Conservation (phyloP, 805 yeast species). For the Saturnispora besseyi region DNA sequence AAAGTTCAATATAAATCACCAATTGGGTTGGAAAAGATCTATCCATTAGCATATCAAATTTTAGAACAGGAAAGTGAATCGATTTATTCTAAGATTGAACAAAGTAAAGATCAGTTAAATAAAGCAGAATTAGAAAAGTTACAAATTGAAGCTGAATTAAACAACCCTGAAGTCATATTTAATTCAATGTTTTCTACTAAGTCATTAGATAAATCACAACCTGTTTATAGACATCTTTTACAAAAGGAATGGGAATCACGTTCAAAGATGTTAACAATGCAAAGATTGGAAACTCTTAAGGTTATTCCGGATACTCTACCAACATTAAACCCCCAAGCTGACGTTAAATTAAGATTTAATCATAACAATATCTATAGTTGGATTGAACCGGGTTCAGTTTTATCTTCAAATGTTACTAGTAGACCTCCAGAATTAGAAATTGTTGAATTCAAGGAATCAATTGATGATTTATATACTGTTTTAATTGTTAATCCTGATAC, state of each 20-base stretch:
- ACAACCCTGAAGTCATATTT: conserved; percentile 80
- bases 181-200: conserved; percentile 44
- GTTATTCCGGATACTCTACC: conserved; percentile 94
- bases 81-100: conserved; percentile 32
- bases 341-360: conserved; percentile 67
- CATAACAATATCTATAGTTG: conserved; percentile 49
- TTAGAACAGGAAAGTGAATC: conserved; percentile 39
- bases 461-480: conserved; percentile 59
- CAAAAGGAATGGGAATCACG: conserved; percentile 63
- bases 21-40: conserved; percentile 58
- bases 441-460: conserved; percentile 54
- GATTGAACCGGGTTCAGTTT: conserved; percentile 69
- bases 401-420: conserved; percentile 66
- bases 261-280: conserved; percentile 75
- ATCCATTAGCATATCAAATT: conserved; percentile 55
- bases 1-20: conserved; percentile 59
- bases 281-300: conserved; percentile 75
- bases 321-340: conserved; percentile 72
- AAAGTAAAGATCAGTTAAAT: conserved; percentile 25
- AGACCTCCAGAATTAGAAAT: conserved; percentile 72
- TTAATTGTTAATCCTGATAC: conserved; percentile 85
- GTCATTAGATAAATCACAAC: conserved; percentile 55
- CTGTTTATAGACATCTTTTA: conserved; percentile 69
- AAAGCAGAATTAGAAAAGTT: conserved; percentile 25
- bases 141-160: conserved; percentile 52